These are phyloP conservation scores for Sapria himalayana DNA, from an alignment of 345 rosid genomes.

Conservation along the genomic window DNA sequence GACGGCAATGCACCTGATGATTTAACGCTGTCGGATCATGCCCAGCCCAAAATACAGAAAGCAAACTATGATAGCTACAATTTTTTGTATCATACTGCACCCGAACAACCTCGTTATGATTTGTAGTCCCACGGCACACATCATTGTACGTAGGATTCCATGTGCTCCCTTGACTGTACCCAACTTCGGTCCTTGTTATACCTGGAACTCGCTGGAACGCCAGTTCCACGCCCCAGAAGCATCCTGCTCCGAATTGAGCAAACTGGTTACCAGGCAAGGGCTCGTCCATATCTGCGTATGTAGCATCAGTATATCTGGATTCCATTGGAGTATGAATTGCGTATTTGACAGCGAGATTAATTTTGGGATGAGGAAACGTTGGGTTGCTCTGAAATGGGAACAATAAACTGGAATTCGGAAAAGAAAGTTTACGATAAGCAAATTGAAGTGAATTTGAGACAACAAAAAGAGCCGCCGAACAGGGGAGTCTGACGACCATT, in stretches of 20 bases:
- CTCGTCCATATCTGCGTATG: conserved; percentile 40
- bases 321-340: too few species aligned
- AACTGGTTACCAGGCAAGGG: conserved; percentile 64
- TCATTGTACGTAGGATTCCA: conserved; percentile 62
- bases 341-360: too few species aligned
- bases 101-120: conserved; percentile 62
- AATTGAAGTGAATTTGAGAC: too few species aligned
- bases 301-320: too few species aligned
- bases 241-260: conserved; percentile 83
- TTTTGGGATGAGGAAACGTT: neutral
- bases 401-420: too few species aligned
- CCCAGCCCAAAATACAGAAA: conserved; percentile 67
- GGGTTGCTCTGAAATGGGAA: too few species aligned
- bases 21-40: conserved; percentile 88
- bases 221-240: conserved; percentile 93
- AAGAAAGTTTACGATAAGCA: too few species aligned
- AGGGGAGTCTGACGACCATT: too few species aligned
- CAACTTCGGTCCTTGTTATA: conserved; percentile 69
- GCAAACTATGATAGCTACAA: conserved; percentile 43
- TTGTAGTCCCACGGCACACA: conserved; percentile 50
- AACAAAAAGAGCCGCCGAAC: too few species aligned
- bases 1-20: conserved; percentile 75
- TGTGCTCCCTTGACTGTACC: conserved; percentile 44
- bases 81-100: conserved; percentile 74
- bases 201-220: conserved; percentile 73